phyloP scores from a whole-genome alignment of 192 early-diverging fungal genomes.

The Podila epicladia region DNA sequence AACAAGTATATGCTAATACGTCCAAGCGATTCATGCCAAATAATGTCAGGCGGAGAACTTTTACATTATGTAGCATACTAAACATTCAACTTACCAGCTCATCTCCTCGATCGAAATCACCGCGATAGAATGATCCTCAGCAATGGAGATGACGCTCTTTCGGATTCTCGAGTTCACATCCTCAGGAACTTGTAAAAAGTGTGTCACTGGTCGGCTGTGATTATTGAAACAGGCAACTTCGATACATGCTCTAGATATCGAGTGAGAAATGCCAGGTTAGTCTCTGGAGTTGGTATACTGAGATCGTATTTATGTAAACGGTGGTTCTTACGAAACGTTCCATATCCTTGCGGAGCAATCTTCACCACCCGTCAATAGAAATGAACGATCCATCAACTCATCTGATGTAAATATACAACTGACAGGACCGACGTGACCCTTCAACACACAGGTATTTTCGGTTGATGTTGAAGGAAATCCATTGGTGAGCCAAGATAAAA shows the following conservation, averaged over 20 bases:
- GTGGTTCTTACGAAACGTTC: constrained; percentile 70
- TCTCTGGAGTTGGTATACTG: too few relatives aligned
- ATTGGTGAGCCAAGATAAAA: constrained; percentile 6
- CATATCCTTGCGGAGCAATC: constrained; percentile 79
- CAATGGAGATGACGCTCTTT: constrained; percentile 70
- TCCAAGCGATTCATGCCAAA: background rate
- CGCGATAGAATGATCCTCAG: constrained; percentile 73
- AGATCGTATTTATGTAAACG: background rate
- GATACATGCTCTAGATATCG: constrained; percentile 54
- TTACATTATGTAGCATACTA: background rate
- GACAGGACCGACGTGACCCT: constrained; percentile 69
- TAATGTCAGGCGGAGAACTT: too few relatives aligned
- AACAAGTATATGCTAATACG: constrained; percentile 64
- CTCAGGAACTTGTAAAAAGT: constrained; percentile 62
- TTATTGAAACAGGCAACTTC: constrained; percentile 68
- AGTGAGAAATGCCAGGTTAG: too few relatives aligned
- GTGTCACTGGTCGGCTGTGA: constrained; percentile 59
- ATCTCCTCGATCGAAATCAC: constrained; percentile 80
- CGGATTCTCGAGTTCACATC: constrained; percentile 55
- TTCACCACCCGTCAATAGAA: constrained; percentile 69
- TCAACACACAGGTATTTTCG: constrained; percentile 24
- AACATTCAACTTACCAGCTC: constrained; percentile 59
- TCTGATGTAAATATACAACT: constrained; percentile 67
- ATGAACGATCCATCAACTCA: constrained; percentile 54
- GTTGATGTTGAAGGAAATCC: background rate